These are phyloP conservation scores for Zizania latifolia DNA, from an alignment of 176 grass and related monocot genomes.

Conservation along the genomic window DNA sequence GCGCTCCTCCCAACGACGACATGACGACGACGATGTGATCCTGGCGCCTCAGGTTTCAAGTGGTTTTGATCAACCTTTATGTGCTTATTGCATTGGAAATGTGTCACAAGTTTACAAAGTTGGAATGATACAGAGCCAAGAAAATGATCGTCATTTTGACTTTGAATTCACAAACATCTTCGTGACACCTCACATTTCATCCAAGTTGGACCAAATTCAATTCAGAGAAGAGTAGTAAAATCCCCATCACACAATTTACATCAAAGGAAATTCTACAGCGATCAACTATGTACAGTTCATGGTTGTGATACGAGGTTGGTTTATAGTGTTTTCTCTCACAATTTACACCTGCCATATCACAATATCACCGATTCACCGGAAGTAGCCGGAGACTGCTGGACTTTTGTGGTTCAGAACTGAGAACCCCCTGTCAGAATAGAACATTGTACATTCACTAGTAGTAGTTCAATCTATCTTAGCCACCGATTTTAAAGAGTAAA, in stretches of 20 bases:
- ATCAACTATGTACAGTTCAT: not conserved
- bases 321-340: not conserved
- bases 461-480: too few species aligned
- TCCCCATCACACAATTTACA: too few species aligned
- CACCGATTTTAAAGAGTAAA: too few species aligned
- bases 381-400: not conserved
- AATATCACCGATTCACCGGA: too few species aligned
- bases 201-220: not conserved
- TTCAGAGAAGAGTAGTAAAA: too few species aligned
- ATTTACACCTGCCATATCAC: too few species aligned
- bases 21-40: too few species aligned
- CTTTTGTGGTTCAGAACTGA: not conserved
- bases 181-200: not conserved
- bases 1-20: too few species aligned
- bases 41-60: not conserved
- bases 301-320: not conserved
- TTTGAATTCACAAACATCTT: not conserved
- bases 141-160: not conserved
- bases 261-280: not conserved
- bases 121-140: not conserved
- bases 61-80: not conserved
- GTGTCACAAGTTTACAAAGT: not conserved
- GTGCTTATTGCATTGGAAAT: not conserved
- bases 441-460: too few species aligned
- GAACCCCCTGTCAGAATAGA: not conserved